Evolutionary conservation across 345 rosid species (phyloP).

Genomic region (Limnanthes douglasii): DNA sequence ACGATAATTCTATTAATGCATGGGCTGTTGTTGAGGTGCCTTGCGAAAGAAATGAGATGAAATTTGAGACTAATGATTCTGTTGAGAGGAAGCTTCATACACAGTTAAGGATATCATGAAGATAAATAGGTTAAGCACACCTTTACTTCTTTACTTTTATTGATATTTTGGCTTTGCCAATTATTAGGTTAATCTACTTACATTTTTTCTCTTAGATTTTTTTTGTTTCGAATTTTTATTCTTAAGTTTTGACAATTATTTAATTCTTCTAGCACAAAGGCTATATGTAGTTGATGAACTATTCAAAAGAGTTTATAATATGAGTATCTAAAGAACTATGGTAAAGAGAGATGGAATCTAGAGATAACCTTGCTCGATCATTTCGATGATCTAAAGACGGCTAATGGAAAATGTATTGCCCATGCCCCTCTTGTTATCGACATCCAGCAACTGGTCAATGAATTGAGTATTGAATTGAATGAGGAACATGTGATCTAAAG

Average conservation of each 20-base stretch:
- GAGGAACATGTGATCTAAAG: constrained; percentile 5
- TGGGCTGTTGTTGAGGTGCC: constrained; percentile 23
- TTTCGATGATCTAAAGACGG: constrained; percentile 1
- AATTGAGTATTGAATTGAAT: too few species aligned
- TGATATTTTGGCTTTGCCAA: neutral
- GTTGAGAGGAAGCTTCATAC: constrained; percentile 31
- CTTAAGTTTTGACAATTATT: constrained; percentile 1
- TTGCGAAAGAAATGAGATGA: constrained; percentile 19
- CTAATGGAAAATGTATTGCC: neutral
- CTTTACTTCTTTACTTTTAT: neutral
- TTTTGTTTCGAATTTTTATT: neutral
- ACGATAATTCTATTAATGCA: constrained; percentile 17
- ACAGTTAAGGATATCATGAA: constrained; percentile 43
- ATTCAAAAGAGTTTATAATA: too few species aligned
- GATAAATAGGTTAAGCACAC: constrained; percentile 14
- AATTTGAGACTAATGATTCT: constrained; percentile 22
- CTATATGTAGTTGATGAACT: too few species aligned
- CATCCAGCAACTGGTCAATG: neutral
- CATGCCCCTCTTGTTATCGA: neutral
- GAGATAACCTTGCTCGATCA: constrained; percentile 2
- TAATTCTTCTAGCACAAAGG: constrained; percentile 5
- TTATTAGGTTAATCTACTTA: neutral
- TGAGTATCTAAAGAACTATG: too few species aligned
- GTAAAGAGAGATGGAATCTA: constrained; percentile 4
- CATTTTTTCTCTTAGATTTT: neutral